These are phyloP conservation scores for Phytophthora pini DNA, from an alignment of 352 stramenopile genomes.

Conservation along the genomic window DNA sequence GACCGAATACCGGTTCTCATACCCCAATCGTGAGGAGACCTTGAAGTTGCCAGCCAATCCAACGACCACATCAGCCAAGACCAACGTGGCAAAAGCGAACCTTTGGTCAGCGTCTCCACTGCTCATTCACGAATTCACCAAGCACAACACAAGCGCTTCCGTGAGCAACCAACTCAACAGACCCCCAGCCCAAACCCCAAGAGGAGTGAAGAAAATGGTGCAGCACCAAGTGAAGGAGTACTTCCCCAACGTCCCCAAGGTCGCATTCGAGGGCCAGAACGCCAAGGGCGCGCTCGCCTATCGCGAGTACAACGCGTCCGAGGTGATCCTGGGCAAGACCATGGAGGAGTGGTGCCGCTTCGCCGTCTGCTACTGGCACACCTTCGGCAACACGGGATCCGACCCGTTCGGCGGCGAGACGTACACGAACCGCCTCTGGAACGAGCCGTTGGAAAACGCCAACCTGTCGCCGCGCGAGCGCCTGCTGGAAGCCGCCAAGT, in stretches of 20 bases:
- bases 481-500: constrained; percentile 71
- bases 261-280: constrained; percentile 64
- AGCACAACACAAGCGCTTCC: constrained; percentile 16
- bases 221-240: constrained; percentile 49
- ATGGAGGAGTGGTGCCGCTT: constrained; percentile 79
- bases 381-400: constrained; percentile 41
- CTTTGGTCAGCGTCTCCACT: background rate
- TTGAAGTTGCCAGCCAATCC: constrained; percentile 28
- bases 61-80: background rate
- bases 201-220: constrained; percentile 23
- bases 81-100: background rate
- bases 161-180: background rate
- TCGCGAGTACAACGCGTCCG: constrained; percentile 79
- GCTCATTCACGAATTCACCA: constrained; percentile 25
- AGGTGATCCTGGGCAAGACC: constrained; percentile 78
- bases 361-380: constrained; percentile 72
- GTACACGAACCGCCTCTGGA: constrained; percentile 55
- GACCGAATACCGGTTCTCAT: background rate
- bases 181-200: background rate
- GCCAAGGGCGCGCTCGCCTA: constrained; percentile 66
- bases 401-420: constrained; percentile 47
- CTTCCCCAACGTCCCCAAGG: constrained; percentile 65
- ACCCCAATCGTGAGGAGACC: background rate
- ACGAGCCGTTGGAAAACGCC: constrained; percentile 23
- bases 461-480: constrained; percentile 53